Base-by-base conservation (phyloP, 805 yeast genomes). In the Kodamaea leandrae region DNA sequence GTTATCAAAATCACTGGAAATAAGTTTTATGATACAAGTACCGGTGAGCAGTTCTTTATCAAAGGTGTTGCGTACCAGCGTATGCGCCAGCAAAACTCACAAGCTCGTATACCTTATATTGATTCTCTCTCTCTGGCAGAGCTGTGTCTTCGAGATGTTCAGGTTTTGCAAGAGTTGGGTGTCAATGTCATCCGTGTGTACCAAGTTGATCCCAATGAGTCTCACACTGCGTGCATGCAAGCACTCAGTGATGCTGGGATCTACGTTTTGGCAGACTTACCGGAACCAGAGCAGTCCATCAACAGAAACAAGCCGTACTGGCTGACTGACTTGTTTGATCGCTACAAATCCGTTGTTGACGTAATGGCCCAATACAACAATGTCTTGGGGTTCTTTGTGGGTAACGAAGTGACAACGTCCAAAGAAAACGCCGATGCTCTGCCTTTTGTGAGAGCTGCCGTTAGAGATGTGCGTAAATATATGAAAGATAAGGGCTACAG, bases 31-130 rank as follows among this genome's bases (percentile, higher is more conserved):
- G 77, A 79, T 63, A 65, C 82, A 14, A 72, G 70, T 49, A 78
- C 82, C 49, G 91, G 89, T 8, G 76, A 84, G 32, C 95, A 87
- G 66, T 90, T 90, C 66, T 90, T 81, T 64, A 76, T 90, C 55
- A 82, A 80, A 55, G 97, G 97, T 50, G 76, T 88, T 38, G 95
- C 96, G 0, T 88, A 89, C 64, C 96, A 89, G 65, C 80, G 83
- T 32, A 76, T 81, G 50, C 72, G 16, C 44, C 55, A 15, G 51
- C 60, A 9, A 17, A 13, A 17, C 16, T 15, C 32, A 14, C 18
- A 4, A 9, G n/a, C n/a, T n/a, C n/a, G n/a, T n/a, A n/a, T n/a
- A 6, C 24, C 17, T 2, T 75, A 69, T 47, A 72, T 77, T 35
- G 97, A 91, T 63, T 95, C 97, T 1, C 70, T 91, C 53, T 84